Base-by-base conservation (phyloP, 2,329 filamentous ascomycete species). In the Chaetothyriales sp. region DNA sequence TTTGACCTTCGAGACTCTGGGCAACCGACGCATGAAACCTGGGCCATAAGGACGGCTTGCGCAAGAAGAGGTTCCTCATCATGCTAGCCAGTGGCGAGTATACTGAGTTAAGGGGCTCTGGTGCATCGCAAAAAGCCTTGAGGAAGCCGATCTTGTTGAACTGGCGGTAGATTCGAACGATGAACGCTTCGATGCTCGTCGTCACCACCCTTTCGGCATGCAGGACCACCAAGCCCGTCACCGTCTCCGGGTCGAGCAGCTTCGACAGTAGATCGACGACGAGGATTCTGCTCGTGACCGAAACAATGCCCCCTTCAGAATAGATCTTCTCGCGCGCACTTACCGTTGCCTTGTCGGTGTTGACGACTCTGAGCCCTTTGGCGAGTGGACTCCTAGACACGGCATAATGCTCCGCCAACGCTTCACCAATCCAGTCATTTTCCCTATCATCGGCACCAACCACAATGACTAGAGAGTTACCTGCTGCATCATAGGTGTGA, bases 371-470 rank as follows among this genome's bases (percentile, higher is more conserved):
- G 59, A 98, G 73, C 1, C 92, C 92, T 56, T 89, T 81, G 48
- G 89, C 88, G 62, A 85, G 83, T 15, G 85, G 80, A 18, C 86
- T 78, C 69, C 82, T 83, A 72, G 88, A 95, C 65, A 95, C 81
- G 56, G 88, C 89, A 65, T 89, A 89, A 71, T 97, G 89, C 70
- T 98, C 92, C 20, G 92, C 92, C 64, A 98, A 73, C 28, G 89
- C 87, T 72, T 97, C 92, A 60, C 92, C 92, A 54, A 98, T 89
- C 89, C 90, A 97, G 51, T 84, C 83, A 78, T 95, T 95, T 65
- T 98, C 92, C 54, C 86, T 81, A 33, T 95, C 89, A 54, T 92
- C 86, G 37, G 92, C 89, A 8, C 89, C 89, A 44, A 97, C 81
- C 18, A 98, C 71, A 45, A 98, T 74, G 47, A 98, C 83, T 51